Evolutionary conservation across 164 flowering plant species (phyloP).

Genomic region (Echeveria elegans): DNA sequence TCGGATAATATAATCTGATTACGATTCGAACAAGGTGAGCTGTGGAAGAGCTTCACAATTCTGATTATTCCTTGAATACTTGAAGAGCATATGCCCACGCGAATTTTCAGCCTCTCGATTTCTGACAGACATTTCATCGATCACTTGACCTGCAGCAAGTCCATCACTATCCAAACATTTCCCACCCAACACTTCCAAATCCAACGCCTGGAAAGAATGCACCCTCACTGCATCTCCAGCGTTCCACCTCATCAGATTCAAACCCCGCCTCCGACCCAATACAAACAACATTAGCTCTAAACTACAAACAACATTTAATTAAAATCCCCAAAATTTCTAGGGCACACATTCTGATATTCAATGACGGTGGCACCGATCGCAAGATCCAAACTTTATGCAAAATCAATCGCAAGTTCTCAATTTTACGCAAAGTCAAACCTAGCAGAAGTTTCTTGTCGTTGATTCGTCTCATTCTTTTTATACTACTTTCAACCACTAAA

Average conservation of each 20-base stretch:
- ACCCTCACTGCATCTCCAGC: background rate
- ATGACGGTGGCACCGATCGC: too few relatives aligned
- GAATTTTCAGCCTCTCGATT: conserved; percentile 10
- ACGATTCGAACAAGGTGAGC: too few relatives aligned
- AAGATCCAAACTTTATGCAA: too few relatives aligned
- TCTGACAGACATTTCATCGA: conserved; percentile 36
- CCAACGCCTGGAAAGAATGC: background rate
- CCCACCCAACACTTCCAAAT: background rate
- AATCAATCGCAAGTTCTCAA: too few relatives aligned
- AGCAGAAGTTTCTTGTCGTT: too few relatives aligned
- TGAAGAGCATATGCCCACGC: conserved; percentile 37
- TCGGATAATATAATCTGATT: background rate
- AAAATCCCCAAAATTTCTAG: too few relatives aligned
- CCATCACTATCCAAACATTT: too few relatives aligned
- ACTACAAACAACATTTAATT: background rate
- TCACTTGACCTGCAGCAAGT: conserved; percentile 29
- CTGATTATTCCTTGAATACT: conserved; percentile 35
- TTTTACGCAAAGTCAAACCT: too few relatives aligned
- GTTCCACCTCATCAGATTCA: background rate
- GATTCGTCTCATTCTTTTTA: too few relatives aligned
- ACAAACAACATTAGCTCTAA: background rate
- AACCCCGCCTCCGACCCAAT: background rate
- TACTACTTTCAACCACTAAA: too few relatives aligned
- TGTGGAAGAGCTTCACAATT: too few relatives aligned
- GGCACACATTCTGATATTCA: too few relatives aligned